A percentile compares a stretch with the other conserved stretches of the same genome.
Conservation (phyloP, 2,329 filamentous ascomycete genomes). For the Aschersonia sp. region DNA sequence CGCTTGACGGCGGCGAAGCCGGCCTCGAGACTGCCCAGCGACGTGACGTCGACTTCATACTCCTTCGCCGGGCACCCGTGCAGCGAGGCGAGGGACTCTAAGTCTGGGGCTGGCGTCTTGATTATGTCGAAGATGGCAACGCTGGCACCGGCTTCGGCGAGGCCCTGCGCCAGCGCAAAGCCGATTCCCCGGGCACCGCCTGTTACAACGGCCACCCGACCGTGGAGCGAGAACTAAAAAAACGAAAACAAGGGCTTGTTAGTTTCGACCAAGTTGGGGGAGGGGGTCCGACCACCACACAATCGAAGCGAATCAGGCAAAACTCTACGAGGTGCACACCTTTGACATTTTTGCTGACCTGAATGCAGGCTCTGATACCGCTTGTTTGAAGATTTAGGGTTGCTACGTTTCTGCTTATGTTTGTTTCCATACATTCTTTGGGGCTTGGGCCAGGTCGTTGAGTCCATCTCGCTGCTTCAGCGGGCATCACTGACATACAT, state of each 20-base stretch:
- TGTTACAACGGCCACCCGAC: slow-evolving; percentile 25
- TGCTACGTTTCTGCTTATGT: too few relatives aligned
- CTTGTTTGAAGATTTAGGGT: too few relatives aligned
- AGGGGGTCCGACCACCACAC: background rate
- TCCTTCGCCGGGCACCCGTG: slow-evolving; percentile 24
- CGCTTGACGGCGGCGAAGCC: slow-evolving; percentile 26
- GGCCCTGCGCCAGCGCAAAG: slow-evolving; percentile 41
- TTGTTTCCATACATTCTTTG: too few relatives aligned
- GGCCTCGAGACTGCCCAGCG: slow-evolving; percentile 34
- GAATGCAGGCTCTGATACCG: too few relatives aligned
- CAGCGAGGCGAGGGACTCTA: slow-evolving; percentile 27
- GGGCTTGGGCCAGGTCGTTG: too few relatives aligned
- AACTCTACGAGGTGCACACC: too few relatives aligned
- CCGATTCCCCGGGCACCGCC: slow-evolving; percentile 48
- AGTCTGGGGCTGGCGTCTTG: slow-evolving; percentile 28
- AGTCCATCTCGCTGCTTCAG: too few relatives aligned
- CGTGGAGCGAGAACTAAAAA: slow-evolving; percentile 30
- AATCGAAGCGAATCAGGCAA: background rate
- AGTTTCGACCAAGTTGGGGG: background rate
- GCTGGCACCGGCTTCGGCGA: slow-evolving; percentile 17
- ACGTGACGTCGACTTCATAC: slow-evolving; percentile 36
- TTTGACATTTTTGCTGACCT: too few relatives aligned
- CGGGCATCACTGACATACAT: too few relatives aligned
- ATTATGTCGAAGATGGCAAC: slow-evolving; percentile 46
- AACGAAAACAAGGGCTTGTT: background rate